Conservation (phyloP, 2,329 filamentous ascomycete species). For the Xylaria sp. region DNA sequence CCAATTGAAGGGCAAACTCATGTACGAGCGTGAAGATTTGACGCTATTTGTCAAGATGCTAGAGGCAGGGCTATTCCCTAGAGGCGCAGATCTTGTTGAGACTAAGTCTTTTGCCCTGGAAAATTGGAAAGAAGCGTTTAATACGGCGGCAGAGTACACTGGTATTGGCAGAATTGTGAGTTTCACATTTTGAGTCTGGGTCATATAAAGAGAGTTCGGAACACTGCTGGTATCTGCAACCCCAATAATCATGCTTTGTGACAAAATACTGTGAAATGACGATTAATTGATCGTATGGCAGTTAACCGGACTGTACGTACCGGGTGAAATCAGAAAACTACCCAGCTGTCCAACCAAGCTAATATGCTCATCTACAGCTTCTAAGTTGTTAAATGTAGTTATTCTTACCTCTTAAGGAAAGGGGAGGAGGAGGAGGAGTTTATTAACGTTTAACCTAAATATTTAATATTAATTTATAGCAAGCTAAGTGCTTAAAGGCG, state of each 20-base stretch:
- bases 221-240: neutral
- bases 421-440: too few species aligned
- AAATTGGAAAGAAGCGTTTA: conserved; percentile 39
- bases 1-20: conserved; percentile 52
- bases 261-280: too few species aligned
- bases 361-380: too few species aligned
- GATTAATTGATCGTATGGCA: too few species aligned
- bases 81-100: conserved; percentile 35
- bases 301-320: too few species aligned
- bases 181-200: conserved; percentile 27
- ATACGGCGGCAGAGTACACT: conserved; percentile 33
- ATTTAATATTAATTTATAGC: too few species aligned
- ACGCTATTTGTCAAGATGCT: conserved; percentile 55
- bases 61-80: conserved; percentile 49
- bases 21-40: conserved; percentile 57
- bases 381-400: too few species aligned
- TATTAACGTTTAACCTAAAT: too few species aligned
- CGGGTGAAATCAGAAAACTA: too few species aligned
- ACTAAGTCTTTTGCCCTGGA: conserved; percentile 39
- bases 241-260: neutral
- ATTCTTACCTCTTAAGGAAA: too few species aligned
- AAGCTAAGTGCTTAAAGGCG: too few species aligned
- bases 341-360: too few species aligned
- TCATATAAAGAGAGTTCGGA: neutral
- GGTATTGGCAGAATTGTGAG: conserved; percentile 37